A percentile compares a stretch with the other conserved stretches of the same genome.
Conservation (phyloP, 768 basidiomycete genomes). For the Gautieria morchelliformis region DNA sequence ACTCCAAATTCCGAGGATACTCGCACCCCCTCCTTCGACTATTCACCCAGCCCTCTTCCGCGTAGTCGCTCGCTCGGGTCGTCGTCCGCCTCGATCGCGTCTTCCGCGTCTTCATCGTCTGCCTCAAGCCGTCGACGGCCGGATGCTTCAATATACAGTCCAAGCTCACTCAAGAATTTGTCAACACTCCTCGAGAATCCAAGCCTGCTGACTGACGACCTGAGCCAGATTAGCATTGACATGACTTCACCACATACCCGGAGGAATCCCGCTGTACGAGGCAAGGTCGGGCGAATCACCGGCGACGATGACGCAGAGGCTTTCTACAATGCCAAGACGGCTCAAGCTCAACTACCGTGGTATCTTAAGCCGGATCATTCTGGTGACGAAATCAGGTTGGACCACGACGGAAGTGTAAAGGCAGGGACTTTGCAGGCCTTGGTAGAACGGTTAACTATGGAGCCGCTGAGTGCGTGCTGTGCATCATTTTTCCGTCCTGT, state of each 20-base stretch:
- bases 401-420: conserved; percentile 54
- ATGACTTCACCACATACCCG: not conserved
- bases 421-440: conserved; percentile 65
- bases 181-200: not conserved
- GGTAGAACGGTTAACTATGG: conserved; percentile 58
- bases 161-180: not conserved
- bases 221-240: not conserved
- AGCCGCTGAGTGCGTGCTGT: conserved; percentile 44
- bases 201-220: not conserved
- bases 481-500: not conserved
- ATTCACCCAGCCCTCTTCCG: not conserved
- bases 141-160: not conserved
- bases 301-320: conserved; percentile 35
- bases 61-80: conserved; percentile 5
- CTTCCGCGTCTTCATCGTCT: not conserved
- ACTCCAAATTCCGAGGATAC: not conserved
- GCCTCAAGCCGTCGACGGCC: not conserved
- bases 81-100: not conserved
- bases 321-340: conserved; percentile 28
- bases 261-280: conserved; percentile 1
- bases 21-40: not conserved
- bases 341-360: conserved; percentile 36
- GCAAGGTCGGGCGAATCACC: conserved; percentile 30
- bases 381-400: conserved; percentile 52
- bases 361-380: conserved; percentile 49